Evolutionary conservation across 2,329 filamentous ascomycete genomes (phyloP), one percentile per base, ranked within the genome.

Genomic region (Phyllosticta citriasiana): DNA sequence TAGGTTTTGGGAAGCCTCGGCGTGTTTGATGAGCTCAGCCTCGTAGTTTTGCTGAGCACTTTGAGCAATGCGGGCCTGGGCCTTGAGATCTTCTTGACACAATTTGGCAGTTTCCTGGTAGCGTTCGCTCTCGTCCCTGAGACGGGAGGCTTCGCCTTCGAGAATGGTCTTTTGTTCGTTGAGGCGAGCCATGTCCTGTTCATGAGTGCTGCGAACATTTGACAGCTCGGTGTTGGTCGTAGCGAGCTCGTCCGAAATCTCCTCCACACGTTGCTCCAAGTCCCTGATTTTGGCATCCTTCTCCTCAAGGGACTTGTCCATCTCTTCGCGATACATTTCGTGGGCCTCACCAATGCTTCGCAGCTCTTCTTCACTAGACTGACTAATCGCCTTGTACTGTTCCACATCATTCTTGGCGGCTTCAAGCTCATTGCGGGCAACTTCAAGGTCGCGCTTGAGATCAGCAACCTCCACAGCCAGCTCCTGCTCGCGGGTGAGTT

Each of bases 31-130:
- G 10, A 99, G 82, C 73, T 99, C 94, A 64, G 87, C 87, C 73
- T 99, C 95, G 71, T 99, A 99, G 67, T 94, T 92, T 70, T 96
- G 88, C 72, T 99, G 94, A 3, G 94, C 91, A 72, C 91, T 89
- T 59, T 91, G 87, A 2, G 94, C 91, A 69, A 99, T 97, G 53
- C 95, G 89, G 27, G 93, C 92, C 73, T 99, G 94, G 0, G 90
- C 87, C 64, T 94, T 92, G 52, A 97, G 84, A 68, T 97, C 92
- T 68, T 96, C 88, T 71, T 95, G 90, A 70, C 96, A 89, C 70
- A 88, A 91, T 66, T 89, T 86, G 33, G 90, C 86, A 57, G 91
- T 87, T 63, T 91, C 88, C 63, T 85, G 81, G 71, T 93, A 87
- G 59, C 88, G 84, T 66, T 91, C 88, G 62, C 88, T 88, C 66